Conservation (phyloP, 306 rosid species). For the Vigna nakashimae region DNA sequence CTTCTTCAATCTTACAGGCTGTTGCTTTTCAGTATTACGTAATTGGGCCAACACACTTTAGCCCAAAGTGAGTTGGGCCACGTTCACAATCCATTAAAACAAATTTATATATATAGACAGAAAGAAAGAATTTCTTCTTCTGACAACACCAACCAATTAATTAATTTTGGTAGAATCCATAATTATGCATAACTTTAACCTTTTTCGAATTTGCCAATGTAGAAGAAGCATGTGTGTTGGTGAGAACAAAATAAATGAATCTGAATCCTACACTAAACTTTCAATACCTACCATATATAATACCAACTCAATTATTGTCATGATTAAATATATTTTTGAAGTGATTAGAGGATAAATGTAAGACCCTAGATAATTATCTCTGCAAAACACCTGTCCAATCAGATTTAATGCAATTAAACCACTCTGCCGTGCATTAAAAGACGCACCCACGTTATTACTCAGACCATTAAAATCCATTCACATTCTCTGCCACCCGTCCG, state of each 20-base stretch:
- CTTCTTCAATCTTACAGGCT: neutral
- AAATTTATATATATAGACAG: too few species aligned
- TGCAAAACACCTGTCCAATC: too few species aligned
- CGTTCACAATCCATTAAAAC: neutral
- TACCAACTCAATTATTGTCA: neutral
- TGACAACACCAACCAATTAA: neutral
- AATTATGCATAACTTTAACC: neutral
- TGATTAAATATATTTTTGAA: neutral
- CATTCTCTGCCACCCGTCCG: too few species aligned
- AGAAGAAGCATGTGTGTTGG: neutral
- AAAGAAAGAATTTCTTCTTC: too few species aligned
- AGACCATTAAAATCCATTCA: too few species aligned
- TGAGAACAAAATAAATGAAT: neutral
- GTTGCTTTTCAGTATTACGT: too few species aligned
- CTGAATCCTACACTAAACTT: neutral
- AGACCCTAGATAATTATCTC: too few species aligned
- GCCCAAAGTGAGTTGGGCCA: conserved; percentile 16
- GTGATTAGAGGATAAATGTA: neutral
- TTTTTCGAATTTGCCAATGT: neutral
- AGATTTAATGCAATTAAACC: too few species aligned
- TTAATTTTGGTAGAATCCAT: neutral
- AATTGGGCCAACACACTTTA: neutral
- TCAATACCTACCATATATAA: neutral
- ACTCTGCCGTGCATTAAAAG: too few species aligned
- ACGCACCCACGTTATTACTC: too few species aligned